Evolutionary conservation across 306 rosid species (phyloP), one percentile per base, ranked within the genome.

Genomic region (Rosa rugosa): DNA sequence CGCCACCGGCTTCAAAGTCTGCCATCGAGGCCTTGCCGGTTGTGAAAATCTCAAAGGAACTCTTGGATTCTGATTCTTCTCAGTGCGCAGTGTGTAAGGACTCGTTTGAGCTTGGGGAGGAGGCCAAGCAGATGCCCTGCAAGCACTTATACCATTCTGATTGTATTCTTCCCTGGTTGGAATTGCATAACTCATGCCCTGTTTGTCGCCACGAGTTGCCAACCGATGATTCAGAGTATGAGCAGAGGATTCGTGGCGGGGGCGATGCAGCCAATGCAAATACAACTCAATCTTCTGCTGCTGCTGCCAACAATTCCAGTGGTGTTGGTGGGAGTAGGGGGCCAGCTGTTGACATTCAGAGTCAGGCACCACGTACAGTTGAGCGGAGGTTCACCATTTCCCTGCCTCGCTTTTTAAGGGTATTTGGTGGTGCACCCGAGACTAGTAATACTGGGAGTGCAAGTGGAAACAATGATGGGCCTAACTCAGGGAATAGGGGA

Each of bases 1-100:
- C 97, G 14, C 98, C 98, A 3, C 97, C 98, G 8, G 96, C 98
- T 9, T 86, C 97, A 0, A 94, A 86, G 72, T 85, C 93, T 0
- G 93, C 91, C 0, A 78, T 94, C 14, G 89, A 85, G 75, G 92
- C 75, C 11, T 89, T 94, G 7, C 96, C 97, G 3, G 56, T 79
- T 8, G 75, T 94, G 8, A 65, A 83, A 23, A 87, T 94, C n/a
- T 41, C 91, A 0, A 81, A 87, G 69, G 96, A 88, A 70, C 56
- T 92, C 22, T 85, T 94, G 78, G 87, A 81, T 2, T 84, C 97
- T 6, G 98, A 94, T 71, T 89, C 93, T 0, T 86, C 96, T 8
- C 98, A 94, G 85, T 94, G 98, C 12, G 98, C 98, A 0, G 98
- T 94, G 72, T 94, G 98, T 23, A 94, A 90, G 80, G 98, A 94